phyloP scores from a whole-genome alignment of 805 yeast genomes.

The Wickerhamomyces ciferrii region DNA sequence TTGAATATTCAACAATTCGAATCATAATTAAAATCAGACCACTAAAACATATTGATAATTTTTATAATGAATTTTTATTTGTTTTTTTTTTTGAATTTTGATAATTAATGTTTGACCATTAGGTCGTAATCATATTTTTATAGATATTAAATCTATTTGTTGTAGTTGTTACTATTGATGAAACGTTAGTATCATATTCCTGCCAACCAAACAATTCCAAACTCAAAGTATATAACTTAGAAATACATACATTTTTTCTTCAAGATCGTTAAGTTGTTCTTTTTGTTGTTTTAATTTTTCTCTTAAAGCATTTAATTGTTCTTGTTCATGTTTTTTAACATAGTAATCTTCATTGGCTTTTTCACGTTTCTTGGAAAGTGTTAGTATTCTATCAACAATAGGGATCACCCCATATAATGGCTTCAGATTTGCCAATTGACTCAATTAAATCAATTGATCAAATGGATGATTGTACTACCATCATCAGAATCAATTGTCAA shows the following conservation, averaged over 20 bases:
- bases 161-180: not conserved
- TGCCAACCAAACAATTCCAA: too few species aligned
- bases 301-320: constrained; percentile 71
- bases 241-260: constrained; percentile 32
- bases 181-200: not conserved
- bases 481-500: not conserved
- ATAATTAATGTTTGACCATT: too few species aligned
- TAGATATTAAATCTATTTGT: not conserved
- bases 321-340: constrained; percentile 86
- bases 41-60: too few species aligned
- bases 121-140: not conserved
- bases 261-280: constrained; percentile 48
- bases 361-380: constrained; percentile 66
- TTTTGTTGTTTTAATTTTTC: constrained; percentile 75
- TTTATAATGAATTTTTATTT: too few species aligned
- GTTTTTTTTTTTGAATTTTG: not conserved
- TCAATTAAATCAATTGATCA: too few species aligned
- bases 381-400: constrained; percentile 5
- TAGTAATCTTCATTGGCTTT: constrained; percentile 85
- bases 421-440: not conserved
- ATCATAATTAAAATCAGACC: not conserved
- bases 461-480: too few species aligned
- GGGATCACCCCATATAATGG: not conserved
- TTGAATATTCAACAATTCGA: not conserved
- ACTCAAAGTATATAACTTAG: too few species aligned